Base-by-base conservation (phyloP, 768 basidiomycete genomes). In the Boletus patriciae region DNA sequence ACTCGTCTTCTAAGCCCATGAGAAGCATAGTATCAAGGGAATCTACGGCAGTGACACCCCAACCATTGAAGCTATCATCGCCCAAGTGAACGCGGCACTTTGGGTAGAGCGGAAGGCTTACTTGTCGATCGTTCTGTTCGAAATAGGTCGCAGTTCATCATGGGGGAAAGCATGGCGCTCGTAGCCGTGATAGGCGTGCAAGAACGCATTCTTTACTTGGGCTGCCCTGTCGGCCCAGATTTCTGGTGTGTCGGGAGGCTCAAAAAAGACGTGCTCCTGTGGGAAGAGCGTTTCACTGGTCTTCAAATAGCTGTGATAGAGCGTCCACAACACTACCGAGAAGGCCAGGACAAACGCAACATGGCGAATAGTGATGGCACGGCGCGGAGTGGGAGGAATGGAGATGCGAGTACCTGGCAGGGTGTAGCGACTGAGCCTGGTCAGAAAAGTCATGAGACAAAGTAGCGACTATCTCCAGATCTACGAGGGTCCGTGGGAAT, bases 11-110 rank as follows among this genome's bases (percentile, higher is more conserved):
- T 6, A 94, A 75, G 13, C 78, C 89, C 84, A 96, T 87, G 27
- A 98, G 75, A 37, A 89, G 75, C 79, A 97, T 86, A 0, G 92
- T 92, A 65, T 95, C 93, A 6, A 97, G 77, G 6, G 91, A 83
- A 65, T 97, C 94, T 47, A 92, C 80, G 44, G 83, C 77, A 6
- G 89, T 87, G 1, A 89, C 78, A 23, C 86, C 86, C 90, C 90
- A 92, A 8, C 87, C 87, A 65, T 91, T 91, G 68, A 90, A 88
- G 58, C 88, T 90, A 44, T 29, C 12, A n/a, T 29, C 42, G 21
- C 13, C 9, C n/a, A 2, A 2, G 46, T 66, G 40, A 61, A 40
- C 1, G 21, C 11, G 48, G 25, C 13, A 13, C 13, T 29, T 12
- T 16, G 33, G 3, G 7, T 4, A 27, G 3, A 11, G 40, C 5